These are phyloP conservation scores for Lentinula sp. DNA, from an alignment of 768 basidiomycete genomes.

Conservation along the genomic window DNA sequence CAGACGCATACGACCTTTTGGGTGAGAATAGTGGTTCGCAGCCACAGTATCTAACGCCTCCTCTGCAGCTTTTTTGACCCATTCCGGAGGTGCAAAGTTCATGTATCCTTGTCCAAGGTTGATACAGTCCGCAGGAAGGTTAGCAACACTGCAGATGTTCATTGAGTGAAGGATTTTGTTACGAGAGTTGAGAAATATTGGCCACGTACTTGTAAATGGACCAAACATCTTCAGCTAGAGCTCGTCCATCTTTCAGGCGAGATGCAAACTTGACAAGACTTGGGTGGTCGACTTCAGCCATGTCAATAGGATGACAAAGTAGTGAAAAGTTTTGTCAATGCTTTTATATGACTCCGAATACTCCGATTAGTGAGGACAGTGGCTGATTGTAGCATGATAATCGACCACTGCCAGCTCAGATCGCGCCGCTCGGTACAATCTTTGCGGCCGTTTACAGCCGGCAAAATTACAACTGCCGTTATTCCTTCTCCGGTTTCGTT, in stretches of 20 bases:
- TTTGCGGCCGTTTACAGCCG: too few relatives aligned
- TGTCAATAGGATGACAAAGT: not conserved
- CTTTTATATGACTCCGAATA: not conserved
- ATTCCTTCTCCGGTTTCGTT: too few relatives aligned
- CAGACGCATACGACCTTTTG: constrained; percentile 82
- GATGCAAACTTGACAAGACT: constrained; percentile 55
- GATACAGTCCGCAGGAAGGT: constrained; percentile 87
- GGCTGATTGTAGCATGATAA: not conserved
- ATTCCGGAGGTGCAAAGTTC: constrained; percentile 84
- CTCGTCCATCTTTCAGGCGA: constrained; percentile 68
- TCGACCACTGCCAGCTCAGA: not conserved
- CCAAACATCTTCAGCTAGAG: constrained; percentile 83
- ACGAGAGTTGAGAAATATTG: not conserved
- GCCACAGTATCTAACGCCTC: constrained; percentile 58
- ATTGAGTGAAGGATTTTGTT: not conserved
- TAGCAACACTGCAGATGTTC: constrained; percentile 54
- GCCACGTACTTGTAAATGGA: constrained; percentile 73
- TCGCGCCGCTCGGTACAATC: not conserved
- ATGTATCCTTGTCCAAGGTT: constrained; percentile 96
- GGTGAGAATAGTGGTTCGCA: constrained; percentile 87
- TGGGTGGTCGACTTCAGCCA: constrained; percentile 3
- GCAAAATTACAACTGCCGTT: too few relatives aligned
- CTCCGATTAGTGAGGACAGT: not conserved
- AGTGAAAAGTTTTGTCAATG: not conserved
- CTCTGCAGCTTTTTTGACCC: constrained; percentile 71